Conservation (phyloP, 441 rosid species). For the Pelargonium citronellum region DNA sequence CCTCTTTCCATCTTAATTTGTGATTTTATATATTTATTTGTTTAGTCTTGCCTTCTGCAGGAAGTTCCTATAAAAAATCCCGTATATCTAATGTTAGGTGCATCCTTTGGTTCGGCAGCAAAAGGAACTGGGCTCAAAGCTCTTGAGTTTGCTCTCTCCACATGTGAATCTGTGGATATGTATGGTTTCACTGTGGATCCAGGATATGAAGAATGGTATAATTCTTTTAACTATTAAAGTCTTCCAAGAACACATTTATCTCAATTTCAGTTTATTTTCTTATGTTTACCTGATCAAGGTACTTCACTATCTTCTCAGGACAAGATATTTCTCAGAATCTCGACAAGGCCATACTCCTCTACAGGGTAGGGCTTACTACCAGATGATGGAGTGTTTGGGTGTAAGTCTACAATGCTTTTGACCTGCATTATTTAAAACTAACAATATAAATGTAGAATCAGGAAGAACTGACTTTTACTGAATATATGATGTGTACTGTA, state of each 20-base stretch:
- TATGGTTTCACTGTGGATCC: slow-evolving; percentile 97
- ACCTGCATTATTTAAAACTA: not conserved
- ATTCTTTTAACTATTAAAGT: slow-evolving; percentile 9
- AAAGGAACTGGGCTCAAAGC: slow-evolving; percentile 98
- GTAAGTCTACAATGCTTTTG: slow-evolving; percentile 39
- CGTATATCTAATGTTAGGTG: slow-evolving; percentile 86
- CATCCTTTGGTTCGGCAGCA: slow-evolving; percentile 93
- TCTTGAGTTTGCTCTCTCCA: slow-evolving; percentile 86
- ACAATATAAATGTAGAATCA: not conserved
- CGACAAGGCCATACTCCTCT: slow-evolving; percentile 89
- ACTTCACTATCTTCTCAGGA: slow-evolving; percentile 41
- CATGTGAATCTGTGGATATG: slow-evolving; percentile 89
- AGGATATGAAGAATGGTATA: slow-evolving; percentile 92
- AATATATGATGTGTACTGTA: not conserved
- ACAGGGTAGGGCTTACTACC: slow-evolving; percentile 88
- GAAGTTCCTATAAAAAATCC: slow-evolving; percentile 83
- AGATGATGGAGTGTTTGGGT: slow-evolving; percentile 97
- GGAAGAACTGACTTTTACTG: not conserved
- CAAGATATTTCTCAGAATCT: slow-evolving; percentile 92
- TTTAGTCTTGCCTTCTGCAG: slow-evolving; percentile 37
- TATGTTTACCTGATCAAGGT: slow-evolving; percentile 11
- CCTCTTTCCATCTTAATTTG: not conserved
- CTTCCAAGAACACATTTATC: not conserved
- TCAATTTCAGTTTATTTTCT: not conserved
- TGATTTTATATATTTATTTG: slow-evolving; percentile 5